Percentiles rank a stretch among this genome's conserved stretches.
Conservation (phyloP, 345 rosid species). For the Corchorus olitorius region DNA sequence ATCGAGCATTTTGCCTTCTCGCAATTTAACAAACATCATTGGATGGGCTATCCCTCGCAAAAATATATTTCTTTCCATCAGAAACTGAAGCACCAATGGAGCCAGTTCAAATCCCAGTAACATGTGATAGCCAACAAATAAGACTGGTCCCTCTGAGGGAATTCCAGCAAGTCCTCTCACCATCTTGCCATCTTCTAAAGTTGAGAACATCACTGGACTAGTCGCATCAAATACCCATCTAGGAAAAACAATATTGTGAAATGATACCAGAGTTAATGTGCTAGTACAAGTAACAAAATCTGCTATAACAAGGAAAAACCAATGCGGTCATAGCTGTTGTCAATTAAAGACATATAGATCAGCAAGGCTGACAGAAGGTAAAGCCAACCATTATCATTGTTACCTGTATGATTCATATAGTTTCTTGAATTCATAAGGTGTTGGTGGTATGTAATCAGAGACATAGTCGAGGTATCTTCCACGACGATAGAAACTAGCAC, state of each 20-base stretch:
- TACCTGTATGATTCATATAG: conserved; percentile 33
- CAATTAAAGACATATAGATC: background rate
- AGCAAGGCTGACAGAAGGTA: background rate
- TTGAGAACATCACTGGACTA: conserved; percentile 47
- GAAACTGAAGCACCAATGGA: conserved; percentile 34
- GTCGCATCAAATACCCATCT: conserved; percentile 18
- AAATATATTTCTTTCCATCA: conserved; percentile 46
- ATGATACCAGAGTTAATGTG: background rate
- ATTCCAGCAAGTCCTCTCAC: conserved; percentile 59
- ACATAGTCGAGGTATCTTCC: conserved; percentile 47
- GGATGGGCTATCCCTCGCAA: conserved; percentile 62
- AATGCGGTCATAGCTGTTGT: background rate
- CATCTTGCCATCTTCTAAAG: conserved; percentile 52
- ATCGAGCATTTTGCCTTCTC: conserved; percentile 29
- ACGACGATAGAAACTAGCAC: conserved; percentile 63
- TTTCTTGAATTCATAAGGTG: conserved; percentile 48
- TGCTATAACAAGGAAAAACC: background rate
- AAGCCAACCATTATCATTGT: background rate
- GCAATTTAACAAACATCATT: conserved; percentile 27
- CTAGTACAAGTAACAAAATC: background rate
- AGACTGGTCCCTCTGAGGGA: conserved; percentile 59
- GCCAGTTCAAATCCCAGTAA: conserved; percentile 47
- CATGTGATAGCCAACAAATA: conserved; percentile 61
- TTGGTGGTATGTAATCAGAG: conserved; percentile 63
- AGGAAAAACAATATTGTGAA: conserved; percentile 8